A percentile compares a stretch with the other conserved stretches of the same genome.
These are phyloP conservation scores for Aspergillus diversus DNA, from an alignment of 495 filamentous ascomycete species.

Conservation along the genomic window DNA sequence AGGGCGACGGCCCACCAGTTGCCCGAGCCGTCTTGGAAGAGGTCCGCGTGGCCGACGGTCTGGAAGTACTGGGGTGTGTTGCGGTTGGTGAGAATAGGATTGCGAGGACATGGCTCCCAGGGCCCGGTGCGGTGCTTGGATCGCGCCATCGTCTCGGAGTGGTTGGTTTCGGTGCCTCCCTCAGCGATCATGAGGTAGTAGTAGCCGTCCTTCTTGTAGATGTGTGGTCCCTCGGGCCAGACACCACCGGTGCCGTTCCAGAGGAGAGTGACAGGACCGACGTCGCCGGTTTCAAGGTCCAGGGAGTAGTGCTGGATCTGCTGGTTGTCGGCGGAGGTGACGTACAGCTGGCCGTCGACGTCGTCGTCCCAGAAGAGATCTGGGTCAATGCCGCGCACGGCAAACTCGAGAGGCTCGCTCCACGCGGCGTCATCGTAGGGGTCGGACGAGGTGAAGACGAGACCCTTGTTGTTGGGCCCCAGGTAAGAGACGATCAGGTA, in stretches of 20 bases:
- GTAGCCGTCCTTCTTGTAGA: conserved; percentile 64
- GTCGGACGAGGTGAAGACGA: conserved; percentile 27
- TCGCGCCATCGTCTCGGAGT: conserved; percentile 58
- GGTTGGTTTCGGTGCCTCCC: conserved; percentile 58
- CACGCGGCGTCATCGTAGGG: conserved; percentile 26
- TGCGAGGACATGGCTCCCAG: conserved; percentile 53
- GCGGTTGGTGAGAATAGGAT: conserved; percentile 59
- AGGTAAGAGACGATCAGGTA: conserved; percentile 22
- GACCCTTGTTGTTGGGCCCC: conserved; percentile 6
- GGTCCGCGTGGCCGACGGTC: conserved; percentile 41
- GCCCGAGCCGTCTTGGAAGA: conserved; percentile 48
- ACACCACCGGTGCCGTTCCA: conserved; percentile 55
- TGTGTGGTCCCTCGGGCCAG: conserved; percentile 61
- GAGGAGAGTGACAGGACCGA: conserved; percentile 36
- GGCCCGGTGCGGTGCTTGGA: conserved; percentile 55
- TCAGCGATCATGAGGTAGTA: conserved; percentile 69
- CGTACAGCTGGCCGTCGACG: conserved; percentile 25
- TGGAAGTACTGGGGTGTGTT: conserved; percentile 48
- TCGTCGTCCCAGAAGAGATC: conserved; percentile 35
- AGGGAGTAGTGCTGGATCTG: conserved; percentile 38
- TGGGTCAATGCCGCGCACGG: conserved; percentile 17
- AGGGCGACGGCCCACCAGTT: conserved; percentile 60
- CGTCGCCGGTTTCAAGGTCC: conserved; percentile 48
- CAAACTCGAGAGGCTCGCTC: conserved; percentile 25
- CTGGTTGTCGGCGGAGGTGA: conserved; percentile 25